Evolutionary conservation across 2,329 filamentous ascomycete genomes (phyloP), one percentile per base, ranked within the genome.

Genomic region (Periconia digitata): DNA sequence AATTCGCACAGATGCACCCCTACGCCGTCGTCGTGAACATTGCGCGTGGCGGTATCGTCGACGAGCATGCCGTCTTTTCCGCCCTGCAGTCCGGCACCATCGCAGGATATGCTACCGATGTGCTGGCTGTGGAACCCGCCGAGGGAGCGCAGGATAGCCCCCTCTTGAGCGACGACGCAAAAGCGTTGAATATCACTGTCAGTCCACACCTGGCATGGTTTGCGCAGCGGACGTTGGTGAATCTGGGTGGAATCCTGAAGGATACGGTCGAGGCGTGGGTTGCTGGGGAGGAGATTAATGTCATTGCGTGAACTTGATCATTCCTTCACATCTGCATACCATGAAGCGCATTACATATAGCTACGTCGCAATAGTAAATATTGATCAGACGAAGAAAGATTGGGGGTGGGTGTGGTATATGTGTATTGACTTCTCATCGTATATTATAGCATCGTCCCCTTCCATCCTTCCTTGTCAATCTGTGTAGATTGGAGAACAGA

Each of bases 121-220:
- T 81, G 7, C 77, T 79, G 44, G 61, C 67, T 36, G 66, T 67
- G 20, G 79, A 82, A 54, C 79, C 79, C 16, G 72, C 69, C 3
- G 72, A 69, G 34, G 65, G 65, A 0, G 51, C 59, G 40, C 67
- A 72, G 13, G 75, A 72, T 18, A 74, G 71, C 6, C 71, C 74
- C 0, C 61, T 81, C 39, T 56, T 80, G 20, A 58, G 66, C 6
- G 66, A 74, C n/a, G 75, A 76, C 16, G 67, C 67, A 2, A 66
- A 71, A 43, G 69, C 73, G 17, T 71, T 80, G 12, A 80, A 81
- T 50, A 61, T 83, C 50, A 73, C 79, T 0, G 55, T 80, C 35
- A 78, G 72, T 40, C 79, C 79, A 16, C 80, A 83, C 65, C 51
- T 81, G 34, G 79, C 80, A 1, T 83, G 79, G 79, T 76, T 74